Conservation (phyloP, 805 yeast species). For the Alloascoidea hylecoeti region DNA sequence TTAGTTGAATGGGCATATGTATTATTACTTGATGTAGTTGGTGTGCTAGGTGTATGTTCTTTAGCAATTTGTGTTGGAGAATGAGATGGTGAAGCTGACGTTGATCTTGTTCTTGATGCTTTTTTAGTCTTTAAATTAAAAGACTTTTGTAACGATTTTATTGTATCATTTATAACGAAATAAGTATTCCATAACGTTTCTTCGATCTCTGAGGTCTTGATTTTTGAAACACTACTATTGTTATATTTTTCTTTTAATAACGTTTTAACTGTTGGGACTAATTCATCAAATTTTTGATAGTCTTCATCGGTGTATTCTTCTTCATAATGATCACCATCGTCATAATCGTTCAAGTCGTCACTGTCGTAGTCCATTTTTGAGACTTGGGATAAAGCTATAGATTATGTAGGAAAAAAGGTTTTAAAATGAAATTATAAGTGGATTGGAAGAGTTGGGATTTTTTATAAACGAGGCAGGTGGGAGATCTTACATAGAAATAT, state of each 20-base stretch:
- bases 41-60: slow-evolving; percentile 5
- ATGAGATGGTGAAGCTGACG: slow-evolving; percentile 1
- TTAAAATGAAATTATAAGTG: too few species aligned
- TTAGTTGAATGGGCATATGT: slow-evolving; percentile 6
- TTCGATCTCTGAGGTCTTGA: slow-evolving; percentile 35
- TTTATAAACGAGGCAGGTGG: too few species aligned
- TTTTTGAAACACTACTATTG: slow-evolving; percentile 12
- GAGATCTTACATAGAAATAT: too few species aligned
- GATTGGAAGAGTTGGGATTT: too few species aligned
- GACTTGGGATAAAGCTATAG: too few species aligned
- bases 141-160: slow-evolving; percentile 23
- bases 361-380: slow-evolving; percentile 4
- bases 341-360: slow-evolving; percentile 18
- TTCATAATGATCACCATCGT: slow-evolving; percentile 13
- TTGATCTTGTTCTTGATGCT: slow-evolving; percentile 5
- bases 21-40: slow-evolving; percentile 4
- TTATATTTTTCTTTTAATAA: slow-evolving; percentile 23
- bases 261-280: slow-evolving; percentile 28
- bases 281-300: slow-evolving; percentile 23
- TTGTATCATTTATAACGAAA: slow-evolving; percentile 35
- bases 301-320: slow-evolving; percentile 25
- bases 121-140: slow-evolving; percentile 4
- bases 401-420: too few species aligned
- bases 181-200: slow-evolving; percentile 48
- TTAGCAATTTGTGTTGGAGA: neutral